Evolutionary conservation across 148 eudicot species (phyloP), one percentile per base, ranked within the genome.

Genomic region (Rheum nobile): DNA sequence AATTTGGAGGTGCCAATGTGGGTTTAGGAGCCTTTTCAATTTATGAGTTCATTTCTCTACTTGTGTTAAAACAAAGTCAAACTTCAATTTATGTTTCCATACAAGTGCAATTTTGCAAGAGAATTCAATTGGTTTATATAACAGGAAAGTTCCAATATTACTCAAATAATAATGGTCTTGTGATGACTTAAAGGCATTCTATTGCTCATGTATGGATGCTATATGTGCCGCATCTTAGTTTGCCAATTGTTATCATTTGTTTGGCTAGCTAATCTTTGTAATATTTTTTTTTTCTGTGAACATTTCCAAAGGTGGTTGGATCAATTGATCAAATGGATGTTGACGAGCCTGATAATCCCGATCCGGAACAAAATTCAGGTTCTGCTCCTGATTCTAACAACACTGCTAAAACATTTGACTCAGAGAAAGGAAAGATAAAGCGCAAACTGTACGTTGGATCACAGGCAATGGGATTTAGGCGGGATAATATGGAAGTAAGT

Each of bases 401-500:
- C 54, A 70, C 81, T 17, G 82, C 75, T 39, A 86, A 79, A 67
- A 54, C 89, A 72, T 76, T 69, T 72, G 89, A 86, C 38, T 54
- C 86, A 21, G 88, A 86, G 63, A 88, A 94, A 78, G 85, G 88
- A 67, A 95, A 86, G 79, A 82, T 81, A 70, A 95, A 87, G 80
- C 90, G 86, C 74, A 95, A 90, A 77, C 78, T 95, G 19, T 91
- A 90, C 81, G 99, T 95, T 16, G 99, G 99, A 77, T 86, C 96
- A 43, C 97, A 90, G 79, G 87, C 88, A 73, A 77, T 95, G 78
- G 97, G 97, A 75, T 91, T 76, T 76, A 90, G 97, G 71, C 93
- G 99, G 68, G 96, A 95, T 84, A 84, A 95, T 82, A 95, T 95
- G 99, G 97, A 91, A 91, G 99, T 90, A 22, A 81, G 82, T 80